These are phyloP conservation scores for Secale cereale DNA, from an alignment of 176 grass and related monocot species.

Conservation along the genomic window DNA sequence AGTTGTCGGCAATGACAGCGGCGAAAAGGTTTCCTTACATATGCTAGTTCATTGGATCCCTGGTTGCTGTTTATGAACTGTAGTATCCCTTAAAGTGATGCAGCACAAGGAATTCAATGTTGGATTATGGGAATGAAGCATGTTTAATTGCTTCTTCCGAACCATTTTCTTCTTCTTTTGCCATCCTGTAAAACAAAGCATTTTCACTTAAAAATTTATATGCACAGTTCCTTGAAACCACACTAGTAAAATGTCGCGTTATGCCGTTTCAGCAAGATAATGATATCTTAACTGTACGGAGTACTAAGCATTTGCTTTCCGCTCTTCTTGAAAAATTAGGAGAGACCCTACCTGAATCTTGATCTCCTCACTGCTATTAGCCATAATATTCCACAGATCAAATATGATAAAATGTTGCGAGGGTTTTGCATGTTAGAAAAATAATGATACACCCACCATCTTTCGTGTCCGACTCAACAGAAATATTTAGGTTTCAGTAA, in stretches of 20 bases:
- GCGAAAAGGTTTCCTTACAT: constrained; percentile 72
- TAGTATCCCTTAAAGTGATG: neutral
- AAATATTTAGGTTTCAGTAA: neutral
- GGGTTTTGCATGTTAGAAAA: constrained; percentile 13
- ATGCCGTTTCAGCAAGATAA: neutral
- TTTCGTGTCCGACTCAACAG: neutral
- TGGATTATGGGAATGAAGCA: neutral
- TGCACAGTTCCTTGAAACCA: neutral
- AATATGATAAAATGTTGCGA: neutral
- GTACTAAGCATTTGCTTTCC: neutral
- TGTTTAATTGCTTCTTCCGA: neutral
- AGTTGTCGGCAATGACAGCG: constrained; percentile 98
- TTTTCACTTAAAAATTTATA: neutral
- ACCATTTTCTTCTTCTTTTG: neutral
- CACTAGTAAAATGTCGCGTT: neutral
- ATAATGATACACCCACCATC: neutral
- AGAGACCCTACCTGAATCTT: neutral
- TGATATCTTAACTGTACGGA: neutral
- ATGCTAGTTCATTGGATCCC: neutral
- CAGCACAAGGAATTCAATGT: neutral
- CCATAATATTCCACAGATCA: neutral
- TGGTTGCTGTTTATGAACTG: neutral
- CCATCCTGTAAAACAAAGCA: neutral
- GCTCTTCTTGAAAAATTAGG: neutral
- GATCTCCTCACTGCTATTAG: neutral